Base-by-base conservation (phyloP, 768 basidiomycete species). In the Strobilomyces echinocephalus region DNA sequence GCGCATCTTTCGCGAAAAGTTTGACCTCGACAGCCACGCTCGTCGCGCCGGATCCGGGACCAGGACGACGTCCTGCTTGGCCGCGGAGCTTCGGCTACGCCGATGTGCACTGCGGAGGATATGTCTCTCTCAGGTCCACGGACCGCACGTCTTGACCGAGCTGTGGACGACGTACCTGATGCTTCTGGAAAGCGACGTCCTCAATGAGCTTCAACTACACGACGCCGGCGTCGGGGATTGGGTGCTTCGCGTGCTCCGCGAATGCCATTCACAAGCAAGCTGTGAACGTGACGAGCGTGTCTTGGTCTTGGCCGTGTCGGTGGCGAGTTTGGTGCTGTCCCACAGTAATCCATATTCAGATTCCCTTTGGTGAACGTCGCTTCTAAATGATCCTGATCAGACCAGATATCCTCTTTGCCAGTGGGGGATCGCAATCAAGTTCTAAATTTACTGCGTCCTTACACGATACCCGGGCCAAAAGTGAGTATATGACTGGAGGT, bases 81-180 rank as follows among this genome's bases (percentile, higher is more conserved):
- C 81, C 21, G 54, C 59, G 18, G 82, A 85, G 59, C 71, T 85
- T 35, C 69, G 76, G 8, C 67, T 66, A 3, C 74, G 85, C 30
- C 76, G 72, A 57, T 68, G 66, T 43, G 69, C 80, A 28, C 64
- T 87, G 34, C 74, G 73, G 38, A 78, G 81, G 53, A 76, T 79
- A 48, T 70, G 75, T 21, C 69, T 62, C 30, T 54, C 47, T 24
- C 55, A 56, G 18, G 53, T 77, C 43, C 66, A 72, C 3, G 39
- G 48, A 4, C 58, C 52, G 28, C 55, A 62, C 26, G 55, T 79
- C 41, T 57, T 63, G 1, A 70, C 73, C 35, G 83, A 84, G 63
- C 61, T 86, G 21, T 83, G 81, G 77, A 77, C 77, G 8, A 76
- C 76, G 7, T 73, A 82, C 53, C 72, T 82, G 56, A 83, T 86